Percentiles rank a stretch among this genome's conserved stretches.
phyloP scores from a whole-genome alignment of 139 green algal species.

The Trebouxia sp. region DNA sequence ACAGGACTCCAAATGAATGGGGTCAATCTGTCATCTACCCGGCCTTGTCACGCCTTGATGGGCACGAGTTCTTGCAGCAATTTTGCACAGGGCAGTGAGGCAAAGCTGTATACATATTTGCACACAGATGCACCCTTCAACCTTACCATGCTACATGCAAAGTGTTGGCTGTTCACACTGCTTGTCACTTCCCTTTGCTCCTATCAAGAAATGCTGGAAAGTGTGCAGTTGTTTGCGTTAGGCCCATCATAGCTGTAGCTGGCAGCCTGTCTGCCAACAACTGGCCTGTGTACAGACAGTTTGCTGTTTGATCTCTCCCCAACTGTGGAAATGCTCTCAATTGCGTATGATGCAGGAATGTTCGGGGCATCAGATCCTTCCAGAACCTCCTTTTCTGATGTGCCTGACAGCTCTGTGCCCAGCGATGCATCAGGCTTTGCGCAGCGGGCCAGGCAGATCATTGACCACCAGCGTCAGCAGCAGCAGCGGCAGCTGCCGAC shows the following conservation, averaged over 20 bases:
- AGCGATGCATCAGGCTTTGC: slow-evolving; percentile 20
- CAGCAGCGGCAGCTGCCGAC: background rate
- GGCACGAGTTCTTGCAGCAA: background rate
- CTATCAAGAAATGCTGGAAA: too few species aligned
- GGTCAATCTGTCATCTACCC: background rate
- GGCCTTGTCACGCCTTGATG: background rate
- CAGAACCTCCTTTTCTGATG: slow-evolving; percentile 11
- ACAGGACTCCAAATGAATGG: background rate
- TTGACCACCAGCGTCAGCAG: background rate
- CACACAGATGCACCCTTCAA: too few species aligned
- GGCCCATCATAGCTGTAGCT: background rate
- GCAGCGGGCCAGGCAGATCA: background rate
- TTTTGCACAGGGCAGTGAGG: background rate
- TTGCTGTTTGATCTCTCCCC: background rate
- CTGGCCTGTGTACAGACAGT: background rate
- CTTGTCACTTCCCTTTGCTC: too few species aligned
- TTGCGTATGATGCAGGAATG: background rate
- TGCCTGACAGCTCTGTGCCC: background rate
- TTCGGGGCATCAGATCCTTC: slow-evolving; percentile 13
- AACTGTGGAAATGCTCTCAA: background rate
- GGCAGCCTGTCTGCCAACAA: background rate
- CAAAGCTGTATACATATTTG: too few species aligned
- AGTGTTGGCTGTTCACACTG: too few species aligned
- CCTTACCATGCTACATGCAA: too few species aligned
- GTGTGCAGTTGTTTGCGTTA: background rate